phyloP scores from a whole-genome alignment of 495 filamentous ascomycete species.

The Aspergillus funiculosus region DNA sequence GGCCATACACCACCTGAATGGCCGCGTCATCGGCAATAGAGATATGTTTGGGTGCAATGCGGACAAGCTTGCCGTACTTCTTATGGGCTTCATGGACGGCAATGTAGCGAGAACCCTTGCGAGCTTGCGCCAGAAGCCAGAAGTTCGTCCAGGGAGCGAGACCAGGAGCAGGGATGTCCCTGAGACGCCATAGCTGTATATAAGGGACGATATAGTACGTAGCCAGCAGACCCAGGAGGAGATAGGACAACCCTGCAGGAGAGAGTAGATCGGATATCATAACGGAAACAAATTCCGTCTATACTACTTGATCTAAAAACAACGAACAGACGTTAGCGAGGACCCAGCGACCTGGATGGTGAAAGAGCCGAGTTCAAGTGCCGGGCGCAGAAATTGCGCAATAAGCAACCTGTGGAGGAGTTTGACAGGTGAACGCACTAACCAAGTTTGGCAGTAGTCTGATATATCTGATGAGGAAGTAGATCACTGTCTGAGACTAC shows the following conservation, averaged over 20 bases:
- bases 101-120: slow-evolving; percentile 60
- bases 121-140: slow-evolving; percentile 67
- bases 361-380: neutral
- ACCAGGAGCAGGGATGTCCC: slow-evolving; percentile 62
- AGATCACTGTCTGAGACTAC: too few species aligned
- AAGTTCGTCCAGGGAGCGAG: slow-evolving; percentile 65
- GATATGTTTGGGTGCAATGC: slow-evolving; percentile 56
- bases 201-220: slow-evolving; percentile 68
- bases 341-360: neutral
- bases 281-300: too few species aligned
- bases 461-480: too few species aligned
- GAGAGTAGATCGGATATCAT: slow-evolving; percentile 33
- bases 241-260: slow-evolving; percentile 53
- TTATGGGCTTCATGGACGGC: slow-evolving; percentile 68
- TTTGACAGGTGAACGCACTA: neutral
- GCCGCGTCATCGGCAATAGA: slow-evolving; percentile 55
- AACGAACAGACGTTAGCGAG: slow-evolving; percentile 1
- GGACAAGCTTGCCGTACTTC: slow-evolving; percentile 57
- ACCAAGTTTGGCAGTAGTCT: neutral
- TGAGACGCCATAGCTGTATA: slow-evolving; percentile 56
- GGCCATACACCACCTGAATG: slow-evolving; percentile 52
- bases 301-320: too few species aligned
- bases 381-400: neutral
- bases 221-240: slow-evolving; percentile 46
- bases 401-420: neutral